Conservation (phyloP, 495 filamentous ascomycete species). For the Penicillium turbatum region DNA sequence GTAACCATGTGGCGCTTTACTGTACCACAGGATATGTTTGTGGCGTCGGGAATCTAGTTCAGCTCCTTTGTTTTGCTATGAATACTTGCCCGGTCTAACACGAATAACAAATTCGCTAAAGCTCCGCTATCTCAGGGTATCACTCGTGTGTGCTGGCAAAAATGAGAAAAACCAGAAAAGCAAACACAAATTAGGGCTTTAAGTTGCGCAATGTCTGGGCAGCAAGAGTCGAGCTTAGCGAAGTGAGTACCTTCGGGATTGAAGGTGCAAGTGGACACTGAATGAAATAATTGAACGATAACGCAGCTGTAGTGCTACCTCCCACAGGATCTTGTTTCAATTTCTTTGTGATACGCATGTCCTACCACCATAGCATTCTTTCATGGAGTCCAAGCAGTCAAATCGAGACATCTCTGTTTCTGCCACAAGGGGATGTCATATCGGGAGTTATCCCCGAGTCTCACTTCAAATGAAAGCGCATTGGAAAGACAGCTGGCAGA, state of each 20-base stretch:
- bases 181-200: background rate
- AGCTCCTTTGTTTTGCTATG: no score
- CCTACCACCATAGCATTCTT: background rate
- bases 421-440: background rate
- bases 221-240: background rate
- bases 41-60: no score
- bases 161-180: no score
- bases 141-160: no score
- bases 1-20: no score
- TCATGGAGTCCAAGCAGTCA: background rate
- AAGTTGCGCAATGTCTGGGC: background rate
- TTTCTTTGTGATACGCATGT: background rate
- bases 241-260: slow-evolving; percentile 4
- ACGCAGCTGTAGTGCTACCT: background rate
- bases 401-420: background rate
- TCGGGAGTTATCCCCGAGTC: no score
- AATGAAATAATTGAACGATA: background rate
- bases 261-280: background rate
- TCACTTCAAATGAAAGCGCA: background rate
- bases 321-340: background rate
- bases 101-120: no score
- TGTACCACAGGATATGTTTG: no score
- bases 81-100: no score
- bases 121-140: no score
- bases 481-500: background rate